Percentiles rank a stretch among this genome's conserved stretches.
These are phyloP conservation scores for Phanerochaete carnosa DNA, from an alignment of 768 basidiomycete species.

Conservation along the genomic window DNA sequence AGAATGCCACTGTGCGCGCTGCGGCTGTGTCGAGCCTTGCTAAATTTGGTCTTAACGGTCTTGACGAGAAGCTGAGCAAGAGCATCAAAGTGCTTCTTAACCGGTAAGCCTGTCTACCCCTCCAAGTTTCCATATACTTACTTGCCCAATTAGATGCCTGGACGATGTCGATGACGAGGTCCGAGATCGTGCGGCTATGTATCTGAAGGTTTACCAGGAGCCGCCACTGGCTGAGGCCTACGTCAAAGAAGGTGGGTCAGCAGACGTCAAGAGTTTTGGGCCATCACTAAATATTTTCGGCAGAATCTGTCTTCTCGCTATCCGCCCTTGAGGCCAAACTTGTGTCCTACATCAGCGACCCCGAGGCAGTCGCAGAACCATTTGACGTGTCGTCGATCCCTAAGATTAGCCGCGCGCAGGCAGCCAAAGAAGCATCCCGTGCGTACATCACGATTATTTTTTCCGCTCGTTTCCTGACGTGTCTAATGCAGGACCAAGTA, in stretches of 20 bases:
- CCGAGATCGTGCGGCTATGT: slow-evolving; percentile 94
- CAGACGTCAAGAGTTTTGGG: not conserved
- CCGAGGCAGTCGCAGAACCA: slow-evolving; percentile 61
- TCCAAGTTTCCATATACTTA: slow-evolving; percentile 7
- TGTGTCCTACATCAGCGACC: slow-evolving; percentile 90
- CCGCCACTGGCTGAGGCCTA: slow-evolving; percentile 79
- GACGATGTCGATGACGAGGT: slow-evolving; percentile 99
- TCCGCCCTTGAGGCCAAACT: slow-evolving; percentile 87
- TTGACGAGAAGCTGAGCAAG: slow-evolving; percentile 73
- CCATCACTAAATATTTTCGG: not conserved
- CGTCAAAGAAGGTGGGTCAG: slow-evolving; percentile 80
- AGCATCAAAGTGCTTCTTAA: slow-evolving; percentile 86
- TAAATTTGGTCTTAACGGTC: slow-evolving; percentile 92
- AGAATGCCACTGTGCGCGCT: slow-evolving; percentile 96
- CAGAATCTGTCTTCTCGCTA: slow-evolving; percentile 94
- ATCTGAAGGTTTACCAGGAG: slow-evolving; percentile 81
- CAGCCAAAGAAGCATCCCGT: slow-evolving; percentile 86
- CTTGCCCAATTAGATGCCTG: slow-evolving; percentile 59
- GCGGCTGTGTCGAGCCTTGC: slow-evolving; percentile 94
- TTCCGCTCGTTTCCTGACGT: not conserved
- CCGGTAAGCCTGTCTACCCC: slow-evolving; percentile 47
- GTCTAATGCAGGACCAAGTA: slow-evolving; percentile 62
- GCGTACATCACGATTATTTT: slow-evolving; percentile 28
- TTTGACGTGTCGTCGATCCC: slow-evolving; percentile 87
- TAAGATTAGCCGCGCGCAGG: slow-evolving; percentile 91